phyloP scores from a whole-genome alignment of 805 yeast species.

The Wickerhamomyces pijperi region DNA sequence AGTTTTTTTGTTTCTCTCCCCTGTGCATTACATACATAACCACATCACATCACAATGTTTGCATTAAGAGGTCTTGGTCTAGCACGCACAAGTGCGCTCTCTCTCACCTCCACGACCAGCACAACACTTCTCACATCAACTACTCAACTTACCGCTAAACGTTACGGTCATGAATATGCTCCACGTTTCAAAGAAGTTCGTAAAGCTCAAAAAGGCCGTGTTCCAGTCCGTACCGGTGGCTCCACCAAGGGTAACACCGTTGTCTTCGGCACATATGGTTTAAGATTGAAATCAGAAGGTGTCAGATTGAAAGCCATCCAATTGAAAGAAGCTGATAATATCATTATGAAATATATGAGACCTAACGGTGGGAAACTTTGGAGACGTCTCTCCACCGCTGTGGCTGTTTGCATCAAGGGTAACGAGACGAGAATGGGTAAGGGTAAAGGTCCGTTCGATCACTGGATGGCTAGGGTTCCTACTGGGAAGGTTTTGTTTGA shows the following conservation, averaged over 20 bases:
- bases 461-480: slow-evolving; percentile 94
- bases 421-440: slow-evolving; percentile 99
- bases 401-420: slow-evolving; percentile 93
- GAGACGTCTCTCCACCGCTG: slow-evolving; percentile 73
- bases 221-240: slow-evolving; percentile 90
- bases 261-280: slow-evolving; percentile 74
- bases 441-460: slow-evolving; percentile 96
- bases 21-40: background rate
- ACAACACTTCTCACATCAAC: background rate
- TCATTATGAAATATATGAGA: slow-evolving; percentile 74
- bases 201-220: slow-evolving; percentile 90
- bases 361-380: slow-evolving; percentile 65
- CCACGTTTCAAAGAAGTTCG: slow-evolving; percentile 23
- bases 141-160: slow-evolving; percentile 10
- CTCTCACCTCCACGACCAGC: background rate
- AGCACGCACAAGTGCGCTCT: background rate
- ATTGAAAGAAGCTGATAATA: slow-evolving; percentile 81
- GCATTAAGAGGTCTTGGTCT: background rate
- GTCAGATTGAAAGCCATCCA: slow-evolving; percentile 78
- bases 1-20: no score
- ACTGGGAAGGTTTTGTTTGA: slow-evolving; percentile 91
- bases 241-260: slow-evolving; percentile 80
- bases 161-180: slow-evolving; percentile 19
- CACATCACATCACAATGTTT: background rate
- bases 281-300: slow-evolving; percentile 85